A percentile compares a stretch with the other conserved stretches of the same genome.
phyloP scores from a whole-genome alignment of 257 asterid genomes.

The Henckelia pumila region DNA sequence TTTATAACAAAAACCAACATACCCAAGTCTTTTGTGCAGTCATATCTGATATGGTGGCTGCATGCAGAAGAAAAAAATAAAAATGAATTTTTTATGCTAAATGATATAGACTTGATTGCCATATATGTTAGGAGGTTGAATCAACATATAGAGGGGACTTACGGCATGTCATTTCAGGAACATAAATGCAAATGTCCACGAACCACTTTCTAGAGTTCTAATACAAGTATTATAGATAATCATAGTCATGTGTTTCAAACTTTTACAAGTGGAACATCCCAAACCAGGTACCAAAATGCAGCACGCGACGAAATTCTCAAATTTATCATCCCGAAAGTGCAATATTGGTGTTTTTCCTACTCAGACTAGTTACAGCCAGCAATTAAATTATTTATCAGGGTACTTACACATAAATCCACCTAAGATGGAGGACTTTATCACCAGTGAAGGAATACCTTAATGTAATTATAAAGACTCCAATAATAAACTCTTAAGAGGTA shows the following conservation, averaged over 20 bases:
- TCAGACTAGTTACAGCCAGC: too few species aligned
- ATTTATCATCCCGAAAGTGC: not conserved
- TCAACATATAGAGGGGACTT: slow-evolving; percentile 5
- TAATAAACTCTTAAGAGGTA: not conserved
- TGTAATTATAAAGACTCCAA: not conserved
- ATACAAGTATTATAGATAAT: slow-evolving; percentile 1
- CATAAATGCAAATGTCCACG: slow-evolving; percentile 4
- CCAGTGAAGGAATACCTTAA: slow-evolving; percentile 9
- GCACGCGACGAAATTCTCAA: not conserved
- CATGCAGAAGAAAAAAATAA: slow-evolving; percentile 54
- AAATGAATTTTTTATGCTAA: slow-evolving; percentile 22
- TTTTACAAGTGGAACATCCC: slow-evolving; percentile 10
- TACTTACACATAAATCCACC: not conserved
- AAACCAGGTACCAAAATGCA: slow-evolving; percentile 17
- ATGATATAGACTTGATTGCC: slow-evolving; percentile 15
- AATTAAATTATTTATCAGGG: not conserved
- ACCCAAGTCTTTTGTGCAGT: too few species aligned
- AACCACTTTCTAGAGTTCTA: slow-evolving; percentile 12
- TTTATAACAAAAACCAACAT: too few species aligned
- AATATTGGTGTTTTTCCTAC: slow-evolving; percentile 7
- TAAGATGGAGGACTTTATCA: not conserved
- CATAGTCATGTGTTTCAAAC: slow-evolving; percentile 16
- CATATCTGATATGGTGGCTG: slow-evolving; percentile 99
- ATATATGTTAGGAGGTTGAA: slow-evolving; percentile 20
- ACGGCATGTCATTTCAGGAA: slow-evolving; percentile 15